These are phyloP conservation scores for Inosperma sp. DNA, from an alignment of 768 basidiomycete species.

Conservation along the genomic window DNA sequence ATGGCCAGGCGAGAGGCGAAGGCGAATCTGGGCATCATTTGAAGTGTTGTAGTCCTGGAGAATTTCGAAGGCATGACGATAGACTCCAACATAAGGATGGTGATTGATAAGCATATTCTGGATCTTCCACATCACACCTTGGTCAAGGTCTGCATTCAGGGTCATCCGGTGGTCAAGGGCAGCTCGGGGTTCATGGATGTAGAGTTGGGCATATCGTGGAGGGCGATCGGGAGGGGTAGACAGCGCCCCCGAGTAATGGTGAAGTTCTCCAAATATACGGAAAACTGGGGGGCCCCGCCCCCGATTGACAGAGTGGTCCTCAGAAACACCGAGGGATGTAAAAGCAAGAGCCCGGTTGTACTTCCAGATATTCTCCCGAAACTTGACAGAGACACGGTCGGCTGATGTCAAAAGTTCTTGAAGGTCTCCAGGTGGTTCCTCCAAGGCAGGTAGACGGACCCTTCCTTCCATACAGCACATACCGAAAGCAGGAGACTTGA, in stretches of 20 bases:
- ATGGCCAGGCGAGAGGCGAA: background rate
- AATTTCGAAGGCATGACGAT: constrained; percentile 2
- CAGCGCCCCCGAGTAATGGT: constrained; percentile 34
- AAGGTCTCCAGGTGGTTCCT: constrained; percentile 24
- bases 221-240: constrained; percentile 15
- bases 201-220: constrained; percentile 38
- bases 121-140: background rate
- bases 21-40: background rate
- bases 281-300: constrained; percentile 28
- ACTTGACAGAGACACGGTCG: constrained; percentile 13
- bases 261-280: constrained; percentile 32
- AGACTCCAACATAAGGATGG: constrained; percentile 4
- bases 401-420: constrained; percentile 16
- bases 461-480: constrained; percentile 35
- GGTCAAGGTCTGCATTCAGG: constrained; percentile 22
- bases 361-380: constrained; percentile 35
- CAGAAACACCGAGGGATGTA: constrained; percentile 30
- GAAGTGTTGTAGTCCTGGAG: background rate
- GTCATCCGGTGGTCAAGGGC: constrained; percentile 28
- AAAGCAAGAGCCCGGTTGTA: constrained; percentile 42
- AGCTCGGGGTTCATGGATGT: constrained; percentile 32
- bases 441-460: constrained; percentile 24
- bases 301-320: constrained; percentile 26
- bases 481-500: constrained; percentile 24
- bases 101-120: background rate